phyloP scores from a whole-genome alignment of 1,284 basidiomycete genomes.

The Apiotrichum porosum region DNA sequence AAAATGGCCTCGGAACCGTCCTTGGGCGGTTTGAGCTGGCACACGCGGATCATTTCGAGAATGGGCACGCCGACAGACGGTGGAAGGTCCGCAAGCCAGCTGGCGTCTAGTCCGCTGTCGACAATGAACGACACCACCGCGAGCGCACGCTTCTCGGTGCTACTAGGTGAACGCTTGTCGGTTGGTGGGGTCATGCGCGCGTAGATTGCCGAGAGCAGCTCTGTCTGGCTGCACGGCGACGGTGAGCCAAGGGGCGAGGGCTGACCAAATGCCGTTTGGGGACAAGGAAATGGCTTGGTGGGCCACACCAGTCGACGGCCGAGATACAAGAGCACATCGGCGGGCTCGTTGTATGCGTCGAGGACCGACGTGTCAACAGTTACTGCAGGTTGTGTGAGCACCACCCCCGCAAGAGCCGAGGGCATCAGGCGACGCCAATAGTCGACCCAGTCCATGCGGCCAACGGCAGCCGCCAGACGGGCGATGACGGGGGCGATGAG shows the following conservation, averaged over 20 bases:
- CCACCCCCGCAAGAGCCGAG: constrained; percentile 46
- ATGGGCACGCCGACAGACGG: constrained; percentile 73
- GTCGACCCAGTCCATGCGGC: constrained; percentile 76
- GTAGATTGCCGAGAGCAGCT: constrained; percentile 25
- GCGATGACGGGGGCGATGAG: constrained; percentile 62
- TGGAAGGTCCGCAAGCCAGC: constrained; percentile 55
- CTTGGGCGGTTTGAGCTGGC: constrained; percentile 68
- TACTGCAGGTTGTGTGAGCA: neutral
- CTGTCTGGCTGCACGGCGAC: constrained; percentile 21
- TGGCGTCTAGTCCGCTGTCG: constrained; percentile 52
- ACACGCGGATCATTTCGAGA: constrained; percentile 72
- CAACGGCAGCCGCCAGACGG: constrained; percentile 57
- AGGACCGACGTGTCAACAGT: constrained; percentile 25
- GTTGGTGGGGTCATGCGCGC: constrained; percentile 46
- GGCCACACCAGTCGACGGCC: constrained; percentile 19
- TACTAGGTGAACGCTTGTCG: constrained; percentile 29
- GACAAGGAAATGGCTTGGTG: constrained; percentile 31
- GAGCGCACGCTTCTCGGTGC: constrained; percentile 50
- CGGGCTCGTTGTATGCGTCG: constrained; percentile 36
- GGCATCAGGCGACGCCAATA: constrained; percentile 78
- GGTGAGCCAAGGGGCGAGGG: constrained; percentile 41
- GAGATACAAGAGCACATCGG: constrained; percentile 48
- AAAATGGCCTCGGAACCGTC: constrained; percentile 70
- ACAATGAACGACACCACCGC: constrained; percentile 62
- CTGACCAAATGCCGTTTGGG: constrained; percentile 51